Evolutionary conservation across 352 stramenopile genomes (phyloP).

Genomic region (Globisporangium orthogonon): DNA sequence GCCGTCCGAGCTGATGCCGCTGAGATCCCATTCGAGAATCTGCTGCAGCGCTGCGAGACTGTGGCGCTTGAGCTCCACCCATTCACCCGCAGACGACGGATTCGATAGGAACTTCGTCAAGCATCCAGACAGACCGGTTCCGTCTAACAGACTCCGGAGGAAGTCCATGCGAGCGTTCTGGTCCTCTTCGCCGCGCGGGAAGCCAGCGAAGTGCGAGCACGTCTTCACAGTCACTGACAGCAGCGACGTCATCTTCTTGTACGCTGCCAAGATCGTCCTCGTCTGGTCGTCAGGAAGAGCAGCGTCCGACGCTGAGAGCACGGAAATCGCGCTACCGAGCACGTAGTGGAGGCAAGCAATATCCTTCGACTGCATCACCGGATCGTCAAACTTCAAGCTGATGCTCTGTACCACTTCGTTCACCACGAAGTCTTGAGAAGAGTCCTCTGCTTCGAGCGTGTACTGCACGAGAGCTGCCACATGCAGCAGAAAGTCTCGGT

Average conservation of each 20-base stretch:
- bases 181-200: constrained; percentile 30
- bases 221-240: constrained; percentile 20
- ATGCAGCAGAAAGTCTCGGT: constrained; percentile 29
- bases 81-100: constrained; percentile 15
- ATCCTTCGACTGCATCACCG: constrained; percentile 2
- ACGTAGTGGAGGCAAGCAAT: constrained; percentile 25
- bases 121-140: constrained; percentile 24
- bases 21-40: constrained; percentile 38
- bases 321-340: constrained; percentile 27
- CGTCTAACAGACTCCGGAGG: constrained; percentile 36
- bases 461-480: constrained; percentile 26
- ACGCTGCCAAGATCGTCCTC: constrained; percentile 21
- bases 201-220: constrained; percentile 25
- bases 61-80: constrained; percentile 25
- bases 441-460: constrained; percentile 14
- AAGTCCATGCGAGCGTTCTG: constrained; percentile 33
- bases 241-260: constrained; percentile 18
- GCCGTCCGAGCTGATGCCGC: constrained; percentile 31
- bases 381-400: constrained; percentile 14
- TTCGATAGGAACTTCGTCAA: constrained; percentile 21
- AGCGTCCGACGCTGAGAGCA: constrained; percentile 13
- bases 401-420: constrained; percentile 18
- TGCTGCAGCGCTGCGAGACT: constrained; percentile 20
- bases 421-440: constrained; percentile 16
- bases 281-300: constrained; percentile 11